Evolutionary conservation across 345 rosid species (phyloP).

Genomic region (Camelina hispida): DNA sequence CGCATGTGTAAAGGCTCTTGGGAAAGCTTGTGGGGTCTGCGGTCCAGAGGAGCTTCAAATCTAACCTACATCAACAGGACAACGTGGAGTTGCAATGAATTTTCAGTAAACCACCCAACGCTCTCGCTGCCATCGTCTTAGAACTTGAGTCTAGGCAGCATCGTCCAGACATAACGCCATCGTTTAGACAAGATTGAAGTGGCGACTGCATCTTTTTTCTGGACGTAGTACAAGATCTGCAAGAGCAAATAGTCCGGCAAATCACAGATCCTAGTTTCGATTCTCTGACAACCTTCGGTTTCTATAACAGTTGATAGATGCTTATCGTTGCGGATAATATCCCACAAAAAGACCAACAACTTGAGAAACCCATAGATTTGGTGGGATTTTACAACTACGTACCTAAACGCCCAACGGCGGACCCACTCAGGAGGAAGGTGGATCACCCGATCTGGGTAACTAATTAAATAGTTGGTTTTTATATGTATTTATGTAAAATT

Average conservation of each 20-base stretch:
- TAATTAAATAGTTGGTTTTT: no score
- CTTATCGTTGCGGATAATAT: background rate
- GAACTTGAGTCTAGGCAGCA: background rate
- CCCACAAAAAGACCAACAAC: no score
- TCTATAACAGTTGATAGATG: background rate
- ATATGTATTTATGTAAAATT: no score
- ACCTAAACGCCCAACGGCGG: no score
- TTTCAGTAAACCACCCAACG: background rate
- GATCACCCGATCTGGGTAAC: no score
- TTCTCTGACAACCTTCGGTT: constrained; percentile 7
- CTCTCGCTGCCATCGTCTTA: constrained; percentile 18
- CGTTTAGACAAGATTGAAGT: constrained; percentile 25
- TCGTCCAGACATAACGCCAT: constrained; percentile 18
- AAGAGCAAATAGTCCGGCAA: constrained; percentile 21
- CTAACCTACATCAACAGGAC: background rate
- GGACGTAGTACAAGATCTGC: background rate
- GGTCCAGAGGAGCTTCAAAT: background rate
- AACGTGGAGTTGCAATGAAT: background rate
- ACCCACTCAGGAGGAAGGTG: no score
- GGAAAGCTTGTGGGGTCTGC: background rate
- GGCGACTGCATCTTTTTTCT: constrained; percentile 4
- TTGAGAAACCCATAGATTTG: no score
- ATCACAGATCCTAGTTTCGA: background rate
- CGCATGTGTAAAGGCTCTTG: background rate
- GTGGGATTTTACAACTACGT: no score